A percentile compares a stretch with the other conserved stretches of the same genome.
These are phyloP conservation scores for Lactarius hatsudake DNA, from an alignment of 768 basidiomycete genomes.

Conservation along the genomic window DNA sequence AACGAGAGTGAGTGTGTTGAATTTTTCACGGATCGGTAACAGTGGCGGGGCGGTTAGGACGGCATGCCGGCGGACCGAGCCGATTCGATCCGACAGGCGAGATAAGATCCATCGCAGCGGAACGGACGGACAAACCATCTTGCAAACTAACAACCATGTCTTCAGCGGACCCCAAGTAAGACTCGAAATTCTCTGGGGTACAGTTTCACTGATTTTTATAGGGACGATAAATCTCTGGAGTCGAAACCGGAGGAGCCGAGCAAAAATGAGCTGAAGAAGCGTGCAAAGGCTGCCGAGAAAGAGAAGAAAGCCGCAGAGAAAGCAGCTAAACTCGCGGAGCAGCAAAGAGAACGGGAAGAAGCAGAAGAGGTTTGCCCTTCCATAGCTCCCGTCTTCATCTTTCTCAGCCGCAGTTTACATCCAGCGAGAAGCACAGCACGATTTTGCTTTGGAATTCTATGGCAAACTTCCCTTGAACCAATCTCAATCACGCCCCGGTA, in stretches of 20 bases:
- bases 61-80: constrained; percentile 4
- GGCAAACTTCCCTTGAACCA: constrained; percentile 88
- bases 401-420: neutral
- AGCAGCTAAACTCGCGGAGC: constrained; percentile 73
- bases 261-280: constrained; percentile 90
- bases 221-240: neutral
- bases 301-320: constrained; percentile 86
- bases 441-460: constrained; percentile 76
- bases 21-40: constrained; percentile 8
- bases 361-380: constrained; percentile 52
- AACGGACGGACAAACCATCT: neutral
- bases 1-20: constrained; percentile 11
- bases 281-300: constrained; percentile 87
- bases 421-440: constrained; percentile 43
- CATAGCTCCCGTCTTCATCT: neutral
- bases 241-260: constrained; percentile 50
- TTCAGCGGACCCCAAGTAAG: constrained; percentile 20
- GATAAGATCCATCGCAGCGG: constrained; percentile 20
- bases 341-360: constrained; percentile 62
- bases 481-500: constrained; percentile 72
- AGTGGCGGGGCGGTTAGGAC: neutral
- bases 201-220: neutral
- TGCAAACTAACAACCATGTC: constrained; percentile 19
- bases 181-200: neutral
- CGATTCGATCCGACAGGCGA: neutral